These are phyloP conservation scores for Mucor indicus DNA, from an alignment of 371 early-diverging fungal species.

Conservation along the genomic window DNA sequence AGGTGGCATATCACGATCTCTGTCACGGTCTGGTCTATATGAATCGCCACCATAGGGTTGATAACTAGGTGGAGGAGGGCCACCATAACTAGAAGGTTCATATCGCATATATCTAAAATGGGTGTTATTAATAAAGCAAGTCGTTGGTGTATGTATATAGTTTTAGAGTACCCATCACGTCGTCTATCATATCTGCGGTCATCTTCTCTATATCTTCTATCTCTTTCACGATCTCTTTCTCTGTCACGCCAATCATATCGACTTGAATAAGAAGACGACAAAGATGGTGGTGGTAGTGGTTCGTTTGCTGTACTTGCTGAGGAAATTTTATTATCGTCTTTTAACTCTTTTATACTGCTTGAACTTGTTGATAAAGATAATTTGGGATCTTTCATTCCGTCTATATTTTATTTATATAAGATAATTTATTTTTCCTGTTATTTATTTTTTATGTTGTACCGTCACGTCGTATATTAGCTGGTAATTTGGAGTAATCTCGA, in stretches of 20 bases:
- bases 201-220: slow-evolving; percentile 42
- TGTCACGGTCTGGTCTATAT: slow-evolving; percentile 43
- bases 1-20: slow-evolving; percentile 39
- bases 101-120: slow-evolving; percentile 34
- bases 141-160: too few species aligned
- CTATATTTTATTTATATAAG: slow-evolving; percentile 1
- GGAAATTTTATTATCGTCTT: slow-evolving; percentile 27
- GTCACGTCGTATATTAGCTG: slow-evolving; percentile 35
- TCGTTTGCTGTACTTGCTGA: slow-evolving; percentile 2
- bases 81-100: slow-evolving; percentile 42
- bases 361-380: slow-evolving; percentile 12
- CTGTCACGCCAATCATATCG: slow-evolving; percentile 49
- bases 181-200: slow-evolving; percentile 46
- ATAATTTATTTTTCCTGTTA: not conserved
- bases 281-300: not conserved
- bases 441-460: slow-evolving; percentile 12
- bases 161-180: slow-evolving; percentile 23
- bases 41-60: slow-evolving; percentile 38
- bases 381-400: slow-evolving; percentile 13
- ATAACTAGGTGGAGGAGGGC: slow-evolving; percentile 25
- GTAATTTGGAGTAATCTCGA: slow-evolving; percentile 33
- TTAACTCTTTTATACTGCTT: slow-evolving; percentile 24
- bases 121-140: too few species aligned
- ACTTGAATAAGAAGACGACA: slow-evolving; percentile 4
- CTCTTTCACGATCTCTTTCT: slow-evolving; percentile 46